Percentiles rank a stretch among this genome's conserved stretches.
Conservation (phyloP, 208 protist genomes). For the Lotmaria passim region DNA sequence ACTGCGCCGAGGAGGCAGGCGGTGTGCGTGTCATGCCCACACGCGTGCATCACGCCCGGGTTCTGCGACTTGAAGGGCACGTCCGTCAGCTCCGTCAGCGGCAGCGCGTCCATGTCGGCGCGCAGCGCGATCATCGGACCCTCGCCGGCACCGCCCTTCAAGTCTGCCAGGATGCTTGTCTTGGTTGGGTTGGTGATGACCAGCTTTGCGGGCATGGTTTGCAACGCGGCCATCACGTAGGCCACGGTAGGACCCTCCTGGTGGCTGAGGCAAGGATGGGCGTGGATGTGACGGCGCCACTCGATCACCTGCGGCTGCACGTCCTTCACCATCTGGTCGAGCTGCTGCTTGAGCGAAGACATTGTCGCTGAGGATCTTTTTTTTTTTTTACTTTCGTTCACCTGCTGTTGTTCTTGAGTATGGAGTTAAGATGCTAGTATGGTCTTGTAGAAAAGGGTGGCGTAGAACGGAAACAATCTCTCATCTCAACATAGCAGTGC, state of each 20-base stretch:
- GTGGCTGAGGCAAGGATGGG: conserved; percentile 50
- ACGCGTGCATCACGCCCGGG: too few species aligned
- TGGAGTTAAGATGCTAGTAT: too few species aligned
- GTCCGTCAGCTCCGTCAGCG: conserved; percentile 55
- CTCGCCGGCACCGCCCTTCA: conserved; percentile 53
- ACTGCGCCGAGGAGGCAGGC: conserved; percentile 63
- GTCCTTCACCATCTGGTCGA: conserved; percentile 33
- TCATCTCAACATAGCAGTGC: too few species aligned
- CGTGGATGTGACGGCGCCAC: conserved; percentile 73
- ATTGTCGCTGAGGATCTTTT: too few species aligned
- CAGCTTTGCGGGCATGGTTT: conserved; percentile 38
- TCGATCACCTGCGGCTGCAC: conserved; percentile 50
- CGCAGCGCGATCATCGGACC: conserved; percentile 46
- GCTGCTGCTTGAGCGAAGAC: conserved; percentile 28
- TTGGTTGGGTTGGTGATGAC: conserved; percentile 39
- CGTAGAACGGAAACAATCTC: too few species aligned
- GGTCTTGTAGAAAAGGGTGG: too few species aligned
- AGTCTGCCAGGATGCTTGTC: conserved; percentile 49
- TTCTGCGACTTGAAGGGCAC: too few species aligned
- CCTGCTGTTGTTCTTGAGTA: too few species aligned
- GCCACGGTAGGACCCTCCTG: conserved; percentile 57
- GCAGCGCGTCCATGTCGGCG: conserved; percentile 70
- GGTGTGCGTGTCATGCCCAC: conserved; percentile 63
- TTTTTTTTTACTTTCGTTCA: too few species aligned
- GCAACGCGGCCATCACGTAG: conserved; percentile 52